These are phyloP conservation scores for Salix viminalis DNA, from an alignment of 345 rosid genomes.

Conservation along the genomic window DNA sequence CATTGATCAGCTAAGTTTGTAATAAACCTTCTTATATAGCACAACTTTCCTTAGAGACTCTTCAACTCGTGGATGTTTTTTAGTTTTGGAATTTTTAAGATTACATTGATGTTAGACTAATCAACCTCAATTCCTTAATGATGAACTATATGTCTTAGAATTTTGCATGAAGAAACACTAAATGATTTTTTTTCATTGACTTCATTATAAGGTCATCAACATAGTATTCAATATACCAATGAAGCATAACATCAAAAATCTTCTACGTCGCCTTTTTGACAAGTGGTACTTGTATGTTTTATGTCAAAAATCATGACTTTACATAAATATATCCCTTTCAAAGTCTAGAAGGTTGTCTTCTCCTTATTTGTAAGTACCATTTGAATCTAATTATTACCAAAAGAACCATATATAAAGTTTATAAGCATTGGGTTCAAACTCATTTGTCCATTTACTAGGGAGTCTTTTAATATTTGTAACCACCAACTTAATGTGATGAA, in stretches of 20 bases:
- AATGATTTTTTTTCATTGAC: neutral
- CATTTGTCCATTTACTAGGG: neutral
- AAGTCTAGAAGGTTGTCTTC: neutral
- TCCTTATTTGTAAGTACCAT: neutral
- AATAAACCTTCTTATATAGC: neutral
- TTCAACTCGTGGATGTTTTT: neutral
- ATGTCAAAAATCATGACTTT: neutral
- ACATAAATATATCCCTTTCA: neutral
- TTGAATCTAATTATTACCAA: neutral
- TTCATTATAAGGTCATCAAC: constrained; percentile 1
- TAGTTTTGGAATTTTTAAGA: neutral
- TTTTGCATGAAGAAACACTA: neutral
- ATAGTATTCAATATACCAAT: constrained; percentile 1
- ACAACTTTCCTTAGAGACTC: neutral
- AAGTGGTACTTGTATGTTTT: neutral
- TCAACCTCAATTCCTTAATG: constrained; percentile 1
- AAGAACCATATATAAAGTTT: neutral
- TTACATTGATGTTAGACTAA: neutral
- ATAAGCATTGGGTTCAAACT: neutral
- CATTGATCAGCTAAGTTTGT: neutral
- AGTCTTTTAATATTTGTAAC: neutral
- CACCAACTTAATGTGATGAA: neutral
- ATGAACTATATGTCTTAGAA: neutral
- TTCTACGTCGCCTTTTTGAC: neutral
- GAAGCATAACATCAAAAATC: neutral